phyloP scores from a whole-genome alignment of 345 rosid genomes.

The Trapa incisa region DNA sequence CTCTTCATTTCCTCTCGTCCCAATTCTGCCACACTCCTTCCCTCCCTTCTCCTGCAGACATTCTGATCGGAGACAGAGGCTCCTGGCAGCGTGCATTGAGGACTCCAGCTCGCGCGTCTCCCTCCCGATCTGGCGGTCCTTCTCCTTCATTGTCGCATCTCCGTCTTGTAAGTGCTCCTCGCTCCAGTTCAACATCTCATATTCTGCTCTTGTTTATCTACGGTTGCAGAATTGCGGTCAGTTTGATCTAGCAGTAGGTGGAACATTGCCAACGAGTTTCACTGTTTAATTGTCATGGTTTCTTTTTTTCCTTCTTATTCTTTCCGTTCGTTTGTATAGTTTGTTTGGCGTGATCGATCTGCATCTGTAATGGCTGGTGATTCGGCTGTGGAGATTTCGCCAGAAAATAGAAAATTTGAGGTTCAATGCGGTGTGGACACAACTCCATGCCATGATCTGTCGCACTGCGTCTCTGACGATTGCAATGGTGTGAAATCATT shows the following conservation, averaged over 20 bases:
- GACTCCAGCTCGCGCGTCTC: background rate
- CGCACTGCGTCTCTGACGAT: slow-evolving; percentile 22
- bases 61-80: slow-evolving; percentile 3
- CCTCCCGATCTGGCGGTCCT: too few relatives aligned
- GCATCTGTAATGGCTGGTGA: slow-evolving; percentile 41
- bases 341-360: slow-evolving; percentile 6
- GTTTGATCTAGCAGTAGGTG: background rate
- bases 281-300: background rate
- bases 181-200: background rate
- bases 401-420: slow-evolving; percentile 19
- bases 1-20: background rate
- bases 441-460: slow-evolving; percentile 23
- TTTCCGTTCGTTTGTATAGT: background rate
- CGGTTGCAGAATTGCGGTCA: background rate
- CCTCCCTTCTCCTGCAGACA: background rate
- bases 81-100: slow-evolving; percentile 4
- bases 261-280: background rate
- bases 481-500: slow-evolving; percentile 11
- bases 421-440: slow-evolving; percentile 17
- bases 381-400: slow-evolving; percentile 21
- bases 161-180: background rate
- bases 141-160: too few relatives aligned
- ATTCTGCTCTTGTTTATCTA: background rate
- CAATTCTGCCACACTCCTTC: background rate
- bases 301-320: background rate